These are phyloP conservation scores for Penstemon eatonii DNA, from an alignment of 257 asterid genomes.

Conservation along the genomic window DNA sequence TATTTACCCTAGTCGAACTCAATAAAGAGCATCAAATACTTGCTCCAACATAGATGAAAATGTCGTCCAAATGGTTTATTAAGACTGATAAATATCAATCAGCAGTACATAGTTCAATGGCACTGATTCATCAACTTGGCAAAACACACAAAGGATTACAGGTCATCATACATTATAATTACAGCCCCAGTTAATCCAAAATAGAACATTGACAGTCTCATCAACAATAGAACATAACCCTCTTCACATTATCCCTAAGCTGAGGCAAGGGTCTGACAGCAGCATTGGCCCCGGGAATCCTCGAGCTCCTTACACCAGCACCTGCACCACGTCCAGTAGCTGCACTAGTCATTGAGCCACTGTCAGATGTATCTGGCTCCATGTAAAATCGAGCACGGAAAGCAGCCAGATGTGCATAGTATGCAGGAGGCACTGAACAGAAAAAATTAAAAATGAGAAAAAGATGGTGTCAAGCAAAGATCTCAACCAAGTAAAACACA, in stretches of 20 bases:
- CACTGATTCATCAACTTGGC: no score
- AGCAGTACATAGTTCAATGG: no score
- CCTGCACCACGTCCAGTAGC: constrained; percentile 31
- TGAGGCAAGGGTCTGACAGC: constrained; percentile 34
- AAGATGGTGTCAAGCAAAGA: not conserved
- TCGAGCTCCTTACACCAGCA: constrained; percentile 22
- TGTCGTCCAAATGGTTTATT: no score
- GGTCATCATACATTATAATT: no score
- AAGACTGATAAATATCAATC: no score
- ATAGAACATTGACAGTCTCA: no score
- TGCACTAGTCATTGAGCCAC: constrained; percentile 35
- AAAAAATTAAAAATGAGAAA: not conserved
- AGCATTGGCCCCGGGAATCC: constrained; percentile 25
- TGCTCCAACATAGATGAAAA: no score
- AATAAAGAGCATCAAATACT: no score
- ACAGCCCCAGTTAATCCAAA: no score
- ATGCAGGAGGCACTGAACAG: constrained; percentile 38
- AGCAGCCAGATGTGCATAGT: constrained; percentile 41
- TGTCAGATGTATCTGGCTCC: constrained; percentile 34
- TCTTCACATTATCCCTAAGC: constrained; percentile 34
- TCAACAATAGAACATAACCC: constrained; percentile 40
- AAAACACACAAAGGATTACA: no score
- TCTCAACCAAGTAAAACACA: not conserved
- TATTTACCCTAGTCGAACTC: no score
- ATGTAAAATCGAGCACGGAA: constrained; percentile 38